phyloP scores from a whole-genome alignment of 83 land plant species.

The Diphasiastrum complanatum region DNA sequence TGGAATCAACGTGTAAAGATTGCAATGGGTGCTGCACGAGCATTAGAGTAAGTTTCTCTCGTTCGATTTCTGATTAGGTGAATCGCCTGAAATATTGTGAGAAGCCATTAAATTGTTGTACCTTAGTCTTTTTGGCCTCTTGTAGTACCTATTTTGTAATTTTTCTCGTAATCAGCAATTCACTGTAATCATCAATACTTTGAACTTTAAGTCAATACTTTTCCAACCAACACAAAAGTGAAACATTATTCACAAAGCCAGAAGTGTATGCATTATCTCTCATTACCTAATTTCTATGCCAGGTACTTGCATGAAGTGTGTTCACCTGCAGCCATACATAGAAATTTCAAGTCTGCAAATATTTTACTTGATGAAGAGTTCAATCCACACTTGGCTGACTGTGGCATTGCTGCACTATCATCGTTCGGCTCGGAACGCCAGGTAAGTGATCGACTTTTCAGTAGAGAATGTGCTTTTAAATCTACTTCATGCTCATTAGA shows the following conservation, averaged over 20 bases:
- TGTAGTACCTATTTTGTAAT: neutral
- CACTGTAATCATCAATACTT: too few species aligned
- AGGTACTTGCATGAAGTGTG: conserved; percentile 17
- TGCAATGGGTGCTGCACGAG: conserved; percentile 26
- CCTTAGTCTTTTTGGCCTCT: neutral
- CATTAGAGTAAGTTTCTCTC: conserved; percentile 15
- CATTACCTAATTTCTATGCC: neutral
- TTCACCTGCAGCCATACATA: conserved; percentile 3
- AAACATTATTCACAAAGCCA: neutral
- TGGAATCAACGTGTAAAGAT: conserved; percentile 24
- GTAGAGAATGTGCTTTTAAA: neutral
- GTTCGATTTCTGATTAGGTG: neutral
- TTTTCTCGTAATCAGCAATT: too few species aligned
- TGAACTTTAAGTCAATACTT: neutral
- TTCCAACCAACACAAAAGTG: neutral
- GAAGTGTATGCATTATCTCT: neutral
- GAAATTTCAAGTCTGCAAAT: conserved; percentile 13
- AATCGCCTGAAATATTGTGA: neutral
- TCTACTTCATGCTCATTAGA: neutral
- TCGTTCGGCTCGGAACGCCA: conserved; percentile 6
- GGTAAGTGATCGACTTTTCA: neutral
- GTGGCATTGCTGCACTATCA: conserved; percentile 12
- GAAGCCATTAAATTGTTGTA: neutral
- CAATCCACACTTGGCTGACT: conserved; percentile 6
- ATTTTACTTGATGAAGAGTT: conserved; percentile 13